phyloP scores from a whole-genome alignment of 495 filamentous ascomycete species.

The Tuber borchii region DNA sequence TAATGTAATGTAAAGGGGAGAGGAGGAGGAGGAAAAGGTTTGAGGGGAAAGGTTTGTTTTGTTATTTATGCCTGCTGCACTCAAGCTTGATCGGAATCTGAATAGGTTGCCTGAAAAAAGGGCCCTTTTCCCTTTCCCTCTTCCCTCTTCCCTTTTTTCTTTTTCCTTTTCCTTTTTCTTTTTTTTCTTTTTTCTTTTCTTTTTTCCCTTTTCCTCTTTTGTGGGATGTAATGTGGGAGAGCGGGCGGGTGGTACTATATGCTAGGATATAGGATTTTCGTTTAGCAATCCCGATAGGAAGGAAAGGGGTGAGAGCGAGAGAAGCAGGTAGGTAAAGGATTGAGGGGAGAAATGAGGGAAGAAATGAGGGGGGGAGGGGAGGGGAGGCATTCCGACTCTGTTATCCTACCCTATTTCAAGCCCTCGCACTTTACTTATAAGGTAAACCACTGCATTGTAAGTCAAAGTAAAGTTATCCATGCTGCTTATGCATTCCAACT shows the following conservation, averaged over 20 bases:
- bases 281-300: neutral
- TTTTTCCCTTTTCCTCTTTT: neutral
- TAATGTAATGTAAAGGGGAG: neutral
- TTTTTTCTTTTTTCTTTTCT: neutral
- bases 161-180: neutral
- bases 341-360: neutral
- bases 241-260: neutral
- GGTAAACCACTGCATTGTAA: neutral
- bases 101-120: neutral
- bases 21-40: neutral
- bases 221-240: neutral
- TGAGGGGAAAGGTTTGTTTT: neutral
- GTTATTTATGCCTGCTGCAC: constrained; percentile 1
- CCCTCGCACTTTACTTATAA: neutral
- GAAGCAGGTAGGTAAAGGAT: neutral
- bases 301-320: neutral
- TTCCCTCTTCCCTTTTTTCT: neutral
- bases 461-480: constrained; percentile 1
- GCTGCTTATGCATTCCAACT: neutral
- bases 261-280: neutral
- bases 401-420: neutral
- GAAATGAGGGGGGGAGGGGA: neutral
- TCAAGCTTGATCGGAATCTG: constrained; percentile 1
- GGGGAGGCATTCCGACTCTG: neutral
- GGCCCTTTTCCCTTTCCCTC: neutral